A percentile compares a stretch with the other conserved stretches of the same genome.
phyloP scores from a whole-genome alignment of 148 eudicot species.

The Mesembryanthemum crystallinum region DNA sequence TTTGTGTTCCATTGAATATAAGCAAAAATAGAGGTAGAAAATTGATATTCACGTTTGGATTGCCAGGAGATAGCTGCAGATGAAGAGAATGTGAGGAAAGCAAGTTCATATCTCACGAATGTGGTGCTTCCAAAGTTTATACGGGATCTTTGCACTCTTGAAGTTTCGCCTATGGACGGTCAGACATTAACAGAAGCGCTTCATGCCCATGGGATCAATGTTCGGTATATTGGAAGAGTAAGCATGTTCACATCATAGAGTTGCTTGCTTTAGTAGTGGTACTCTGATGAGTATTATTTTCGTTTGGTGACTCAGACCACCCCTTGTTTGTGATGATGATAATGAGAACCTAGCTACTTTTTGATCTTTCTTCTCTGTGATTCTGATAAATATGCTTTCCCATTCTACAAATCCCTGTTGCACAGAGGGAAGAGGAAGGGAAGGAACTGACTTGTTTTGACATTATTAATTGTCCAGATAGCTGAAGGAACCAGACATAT shows the following conservation, averaged over 20 bases:
- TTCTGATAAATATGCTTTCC: background rate
- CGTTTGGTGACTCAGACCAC: too few species aligned
- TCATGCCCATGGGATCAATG: slow-evolving; percentile 95
- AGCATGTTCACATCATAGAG: slow-evolving; percentile 17
- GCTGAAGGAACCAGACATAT: slow-evolving; percentile 89
- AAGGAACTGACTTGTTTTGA: background rate
- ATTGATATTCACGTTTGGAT: slow-evolving; percentile 10
- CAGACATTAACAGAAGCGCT: slow-evolving; percentile 97
- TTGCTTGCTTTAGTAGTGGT: slow-evolving; percentile 5
- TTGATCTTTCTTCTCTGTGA: background rate
- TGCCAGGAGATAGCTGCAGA: slow-evolving; percentile 85
- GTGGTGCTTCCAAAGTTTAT: slow-evolving; percentile 70
- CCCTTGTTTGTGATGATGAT: background rate
- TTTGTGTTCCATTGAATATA: background rate
- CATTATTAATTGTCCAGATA: slow-evolving; percentile 48
- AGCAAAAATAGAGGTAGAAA: slow-evolving; percentile 3
- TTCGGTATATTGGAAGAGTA: slow-evolving; percentile 94
- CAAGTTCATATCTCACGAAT: slow-evolving; percentile 61
- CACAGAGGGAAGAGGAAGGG: background rate
- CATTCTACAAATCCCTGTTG: background rate
- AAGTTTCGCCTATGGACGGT: slow-evolving; percentile 99
- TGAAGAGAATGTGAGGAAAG: slow-evolving; percentile 85
- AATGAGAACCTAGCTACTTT: background rate
- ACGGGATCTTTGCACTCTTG: slow-evolving; percentile 89
- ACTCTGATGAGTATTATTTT: background rate